Conservation (phyloP, 257 asterid species). For the Pogostemon cablin region DNA sequence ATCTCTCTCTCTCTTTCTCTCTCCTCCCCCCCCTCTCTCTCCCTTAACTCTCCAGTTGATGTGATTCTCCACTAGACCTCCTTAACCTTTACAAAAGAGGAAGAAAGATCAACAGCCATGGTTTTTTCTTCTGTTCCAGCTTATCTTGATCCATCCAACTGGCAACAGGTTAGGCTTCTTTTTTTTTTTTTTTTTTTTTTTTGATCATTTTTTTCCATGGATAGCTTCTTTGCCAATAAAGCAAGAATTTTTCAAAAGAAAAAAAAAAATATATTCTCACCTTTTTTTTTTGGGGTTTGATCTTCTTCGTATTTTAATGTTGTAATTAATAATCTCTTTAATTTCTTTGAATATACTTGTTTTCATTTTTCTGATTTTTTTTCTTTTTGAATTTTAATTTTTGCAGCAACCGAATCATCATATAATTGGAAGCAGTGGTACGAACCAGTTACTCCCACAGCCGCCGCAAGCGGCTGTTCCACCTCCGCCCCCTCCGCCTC, state of each 20-base stretch:
- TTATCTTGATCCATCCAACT: constrained; percentile 63
- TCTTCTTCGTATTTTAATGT: constrained; percentile 26
- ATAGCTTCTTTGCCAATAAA: constrained; percentile 58
- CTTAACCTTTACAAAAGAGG: constrained; percentile 49
- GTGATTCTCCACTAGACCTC: constrained; percentile 56
- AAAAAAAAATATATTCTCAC: constrained; percentile 55
- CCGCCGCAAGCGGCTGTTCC: constrained; percentile 36
- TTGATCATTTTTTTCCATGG: not conserved
- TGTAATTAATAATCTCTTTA: constrained; percentile 17
- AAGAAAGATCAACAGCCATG: constrained; percentile 49
- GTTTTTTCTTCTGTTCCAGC: constrained; percentile 63
- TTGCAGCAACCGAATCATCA: constrained; percentile 53
- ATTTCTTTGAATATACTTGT: constrained; percentile 49
- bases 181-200: not conserved
- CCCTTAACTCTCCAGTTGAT: constrained; percentile 35
- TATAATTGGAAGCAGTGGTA: constrained; percentile 47
- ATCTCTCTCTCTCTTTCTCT: constrained; percentile 20
- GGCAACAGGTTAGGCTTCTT: constrained; percentile 51
- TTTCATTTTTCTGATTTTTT: constrained; percentile 33
- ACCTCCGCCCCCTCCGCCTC: constrained; percentile 44
- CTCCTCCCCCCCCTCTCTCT: constrained; percentile 22
- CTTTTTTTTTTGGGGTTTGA: constrained; percentile 24
- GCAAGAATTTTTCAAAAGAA: constrained; percentile 42
- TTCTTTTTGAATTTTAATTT: not conserved
- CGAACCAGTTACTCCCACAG: constrained; percentile 39